Conservation (phyloP, 805 yeast genomes). For the Torulaspora indica region DNA sequence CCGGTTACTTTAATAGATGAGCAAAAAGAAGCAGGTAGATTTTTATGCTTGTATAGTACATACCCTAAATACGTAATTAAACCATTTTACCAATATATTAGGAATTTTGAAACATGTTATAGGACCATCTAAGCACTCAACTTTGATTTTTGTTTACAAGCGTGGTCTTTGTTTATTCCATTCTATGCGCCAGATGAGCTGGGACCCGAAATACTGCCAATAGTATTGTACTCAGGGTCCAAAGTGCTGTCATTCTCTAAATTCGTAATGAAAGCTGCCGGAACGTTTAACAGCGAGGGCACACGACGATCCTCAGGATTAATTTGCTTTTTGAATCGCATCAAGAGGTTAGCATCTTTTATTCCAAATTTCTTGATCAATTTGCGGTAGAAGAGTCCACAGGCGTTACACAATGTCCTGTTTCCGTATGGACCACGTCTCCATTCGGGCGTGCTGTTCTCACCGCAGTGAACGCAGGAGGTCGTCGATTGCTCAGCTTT, state of each 20-base stretch:
- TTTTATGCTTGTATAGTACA: background rate
- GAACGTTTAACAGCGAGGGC: slow-evolving; percentile 27
- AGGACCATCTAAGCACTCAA: background rate
- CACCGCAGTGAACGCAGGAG: slow-evolving; percentile 65
- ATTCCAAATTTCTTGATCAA: slow-evolving; percentile 40
- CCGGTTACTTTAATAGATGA: too few relatives aligned
- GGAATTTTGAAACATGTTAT: too few relatives aligned
- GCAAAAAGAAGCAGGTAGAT: too few relatives aligned
- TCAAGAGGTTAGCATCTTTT: slow-evolving; percentile 30
- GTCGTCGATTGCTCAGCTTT: slow-evolving; percentile 16
- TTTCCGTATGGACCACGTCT: slow-evolving; percentile 83
- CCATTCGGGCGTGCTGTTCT: slow-evolving; percentile 79
- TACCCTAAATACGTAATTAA: background rate
- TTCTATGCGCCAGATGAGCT: background rate
- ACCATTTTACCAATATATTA: background rate
- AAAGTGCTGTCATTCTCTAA: slow-evolving; percentile 14
- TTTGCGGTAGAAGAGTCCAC: slow-evolving; percentile 75
- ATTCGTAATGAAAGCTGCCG: slow-evolving; percentile 21
- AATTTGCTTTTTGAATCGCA: slow-evolving; percentile 28
- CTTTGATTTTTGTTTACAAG: background rate
- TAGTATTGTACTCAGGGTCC: slow-evolving; percentile 17
- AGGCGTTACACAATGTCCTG: slow-evolving; percentile 83
- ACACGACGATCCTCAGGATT: slow-evolving; percentile 32
- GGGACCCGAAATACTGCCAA: slow-evolving; percentile 5
- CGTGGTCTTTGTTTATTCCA: background rate